phyloP scores from a whole-genome alignment of 768 basidiomycete genomes.

The Lyophyllum decastes region DNA sequence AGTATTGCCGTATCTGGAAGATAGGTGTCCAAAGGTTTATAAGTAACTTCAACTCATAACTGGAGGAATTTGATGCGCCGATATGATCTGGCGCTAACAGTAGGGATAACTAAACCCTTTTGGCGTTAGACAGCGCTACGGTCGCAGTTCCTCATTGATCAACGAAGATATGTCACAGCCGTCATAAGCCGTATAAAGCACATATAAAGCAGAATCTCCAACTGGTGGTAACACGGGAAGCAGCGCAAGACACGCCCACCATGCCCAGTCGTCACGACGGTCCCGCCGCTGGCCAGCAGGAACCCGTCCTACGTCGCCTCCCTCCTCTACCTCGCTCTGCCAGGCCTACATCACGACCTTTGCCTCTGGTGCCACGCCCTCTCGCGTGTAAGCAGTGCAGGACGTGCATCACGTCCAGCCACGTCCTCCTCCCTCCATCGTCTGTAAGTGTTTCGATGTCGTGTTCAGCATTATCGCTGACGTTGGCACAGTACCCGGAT shows the following conservation, averaged over 20 bases:
- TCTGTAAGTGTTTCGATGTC: constrained; percentile 29
- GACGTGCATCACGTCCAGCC: constrained; percentile 45
- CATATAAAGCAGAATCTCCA: not conserved
- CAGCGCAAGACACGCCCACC: constrained; percentile 10
- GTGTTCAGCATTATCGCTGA: not conserved
- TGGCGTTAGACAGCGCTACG: not conserved
- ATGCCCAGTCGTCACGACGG: constrained; percentile 15
- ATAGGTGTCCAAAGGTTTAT: no score
- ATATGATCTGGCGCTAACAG: not conserved
- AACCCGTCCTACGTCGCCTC: constrained; percentile 19
- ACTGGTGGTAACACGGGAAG: not conserved
- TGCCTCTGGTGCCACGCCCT: constrained; percentile 49
- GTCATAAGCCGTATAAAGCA: not conserved
- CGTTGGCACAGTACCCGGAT: constrained; percentile 41
- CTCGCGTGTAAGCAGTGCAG: constrained; percentile 48
- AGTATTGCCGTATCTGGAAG: not conserved
- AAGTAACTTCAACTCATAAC: no score
- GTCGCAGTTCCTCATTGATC: not conserved
- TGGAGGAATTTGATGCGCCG: not conserved
- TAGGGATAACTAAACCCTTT: not conserved
- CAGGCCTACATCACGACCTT: constrained; percentile 37
- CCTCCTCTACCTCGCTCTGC: constrained; percentile 22
- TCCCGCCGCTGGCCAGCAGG: constrained; percentile 15
- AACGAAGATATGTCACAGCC: not conserved
- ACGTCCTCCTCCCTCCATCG: constrained; percentile 41